Conservation (phyloP, 495 filamentous ascomycete species). For the Penicillium antarcticum region DNA sequence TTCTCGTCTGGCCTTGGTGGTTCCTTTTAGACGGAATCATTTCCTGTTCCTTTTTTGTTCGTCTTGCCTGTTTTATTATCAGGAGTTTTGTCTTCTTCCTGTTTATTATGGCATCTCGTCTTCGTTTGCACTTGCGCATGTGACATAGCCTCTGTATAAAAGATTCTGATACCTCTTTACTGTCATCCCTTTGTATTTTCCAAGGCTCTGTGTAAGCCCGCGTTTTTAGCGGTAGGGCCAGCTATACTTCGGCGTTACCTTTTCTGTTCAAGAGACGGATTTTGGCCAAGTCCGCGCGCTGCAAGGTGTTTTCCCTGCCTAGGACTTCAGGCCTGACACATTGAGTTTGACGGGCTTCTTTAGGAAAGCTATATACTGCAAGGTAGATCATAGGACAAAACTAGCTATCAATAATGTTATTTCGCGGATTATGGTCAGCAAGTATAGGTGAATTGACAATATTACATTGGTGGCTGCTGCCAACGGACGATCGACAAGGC, state of each 20-base stretch:
- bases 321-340: background rate
- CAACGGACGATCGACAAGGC: background rate
- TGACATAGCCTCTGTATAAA: constrained; percentile 34
- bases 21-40: background rate
- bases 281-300: too few species aligned
- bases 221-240: background rate
- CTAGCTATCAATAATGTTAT: background rate
- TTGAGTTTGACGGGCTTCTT: background rate
- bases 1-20: background rate
- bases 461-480: background rate
- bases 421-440: too few species aligned
- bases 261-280: too few species aligned
- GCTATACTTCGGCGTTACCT: too few species aligned
- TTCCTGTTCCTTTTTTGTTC: constrained; percentile 1
- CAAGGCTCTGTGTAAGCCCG: background rate
- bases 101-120: constrained; percentile 21
- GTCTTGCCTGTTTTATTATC: constrained; percentile 14
- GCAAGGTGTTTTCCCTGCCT: background rate
- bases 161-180: constrained; percentile 18
- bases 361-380: background rate
- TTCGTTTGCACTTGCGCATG: constrained; percentile 19
- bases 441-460: too few species aligned
- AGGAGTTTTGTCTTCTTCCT: constrained; percentile 22
- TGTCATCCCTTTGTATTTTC: background rate
- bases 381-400: background rate